Percentiles rank a stretch among this genome's conserved stretches.
phyloP scores from a whole-genome alignment of 352 stramenopile species.

The Thalassiosira pacifica region DNA sequence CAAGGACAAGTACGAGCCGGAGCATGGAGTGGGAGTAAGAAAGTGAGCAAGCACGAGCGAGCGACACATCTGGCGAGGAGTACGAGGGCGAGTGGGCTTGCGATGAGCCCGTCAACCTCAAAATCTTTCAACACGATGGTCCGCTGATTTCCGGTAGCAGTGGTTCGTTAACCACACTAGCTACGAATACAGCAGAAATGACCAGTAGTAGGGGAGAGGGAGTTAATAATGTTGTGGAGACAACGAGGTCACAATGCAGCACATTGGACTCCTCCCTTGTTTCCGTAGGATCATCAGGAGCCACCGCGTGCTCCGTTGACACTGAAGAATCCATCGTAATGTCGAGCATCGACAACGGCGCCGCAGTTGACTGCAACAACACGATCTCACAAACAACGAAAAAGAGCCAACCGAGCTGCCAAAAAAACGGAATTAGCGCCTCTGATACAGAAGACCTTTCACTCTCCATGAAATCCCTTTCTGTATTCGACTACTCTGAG shows the following conservation, averaged over 20 bases:
- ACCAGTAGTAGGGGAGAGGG: no score
- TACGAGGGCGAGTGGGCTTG: conserved; percentile 52
- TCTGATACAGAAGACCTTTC: conserved; percentile 10
- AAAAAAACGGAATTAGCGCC: no score
- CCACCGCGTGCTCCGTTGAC: neutral
- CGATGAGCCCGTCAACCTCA: conserved; percentile 49
- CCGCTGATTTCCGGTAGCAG: neutral
- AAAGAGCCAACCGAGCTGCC: no score
- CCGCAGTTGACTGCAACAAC: neutral
- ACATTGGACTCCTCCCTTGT: neutral
- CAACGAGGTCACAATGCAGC: neutral
- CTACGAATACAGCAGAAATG: no score
- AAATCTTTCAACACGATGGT: conserved; percentile 51
- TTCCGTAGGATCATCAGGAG: neutral
- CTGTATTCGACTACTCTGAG: conserved; percentile 24
- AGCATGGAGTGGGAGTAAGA: conserved; percentile 45
- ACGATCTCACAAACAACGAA: neutral
- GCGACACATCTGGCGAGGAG: conserved; percentile 38
- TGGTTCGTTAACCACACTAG: no score
- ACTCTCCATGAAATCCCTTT: conserved; percentile 32
- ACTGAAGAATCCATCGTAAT: conserved; percentile 9
- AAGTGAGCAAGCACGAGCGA: conserved; percentile 29
- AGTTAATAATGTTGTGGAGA: no score
- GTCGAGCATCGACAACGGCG: neutral
- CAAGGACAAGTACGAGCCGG: no score